Conservation (phyloP, 192 early-diverging fungal genomes). For the Backusella morwellensis region DNA sequence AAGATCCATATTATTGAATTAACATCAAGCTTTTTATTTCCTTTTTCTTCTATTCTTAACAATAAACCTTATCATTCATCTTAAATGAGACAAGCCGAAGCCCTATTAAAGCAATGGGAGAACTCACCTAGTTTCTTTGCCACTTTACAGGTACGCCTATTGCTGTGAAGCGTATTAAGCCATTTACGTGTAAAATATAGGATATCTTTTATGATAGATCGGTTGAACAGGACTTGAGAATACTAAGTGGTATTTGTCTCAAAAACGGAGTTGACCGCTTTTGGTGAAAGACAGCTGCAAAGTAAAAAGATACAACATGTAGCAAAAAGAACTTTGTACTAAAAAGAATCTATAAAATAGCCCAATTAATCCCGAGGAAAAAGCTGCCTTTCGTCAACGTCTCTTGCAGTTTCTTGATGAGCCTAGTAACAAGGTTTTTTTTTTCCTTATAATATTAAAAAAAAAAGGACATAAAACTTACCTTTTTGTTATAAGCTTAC, state of each 20-base stretch:
- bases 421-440: slow-evolving; percentile 51
- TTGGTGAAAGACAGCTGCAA: slow-evolving; percentile 77
- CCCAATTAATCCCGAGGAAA: slow-evolving; percentile 68
- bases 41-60: too few species aligned
- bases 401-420: slow-evolving; percentile 70
- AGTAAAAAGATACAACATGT: slow-evolving; percentile 40
- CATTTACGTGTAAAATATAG: slow-evolving; percentile 33
- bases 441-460: too few species aligned
- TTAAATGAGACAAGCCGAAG: slow-evolving; percentile 63
- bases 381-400: slow-evolving; percentile 62
- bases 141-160: slow-evolving; percentile 54
- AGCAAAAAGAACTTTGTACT: not conserved
- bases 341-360: slow-evolving; percentile 28
- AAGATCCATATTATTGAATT: too few species aligned
- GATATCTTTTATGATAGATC: slow-evolving; percentile 73
- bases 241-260: slow-evolving; percentile 73
- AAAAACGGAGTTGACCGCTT: slow-evolving; percentile 93
- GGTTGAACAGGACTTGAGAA: slow-evolving; percentile 63
- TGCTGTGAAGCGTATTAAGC: not conserved
- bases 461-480: too few species aligned
- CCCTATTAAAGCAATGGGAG: slow-evolving; percentile 71
- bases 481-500: slow-evolving; percentile 61
- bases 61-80: too few species aligned
- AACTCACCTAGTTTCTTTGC: slow-evolving; percentile 68
- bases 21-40: too few species aligned